phyloP scores from a whole-genome alignment of 352 stramenopile species.

The Phytophthora hybrid region DNA sequence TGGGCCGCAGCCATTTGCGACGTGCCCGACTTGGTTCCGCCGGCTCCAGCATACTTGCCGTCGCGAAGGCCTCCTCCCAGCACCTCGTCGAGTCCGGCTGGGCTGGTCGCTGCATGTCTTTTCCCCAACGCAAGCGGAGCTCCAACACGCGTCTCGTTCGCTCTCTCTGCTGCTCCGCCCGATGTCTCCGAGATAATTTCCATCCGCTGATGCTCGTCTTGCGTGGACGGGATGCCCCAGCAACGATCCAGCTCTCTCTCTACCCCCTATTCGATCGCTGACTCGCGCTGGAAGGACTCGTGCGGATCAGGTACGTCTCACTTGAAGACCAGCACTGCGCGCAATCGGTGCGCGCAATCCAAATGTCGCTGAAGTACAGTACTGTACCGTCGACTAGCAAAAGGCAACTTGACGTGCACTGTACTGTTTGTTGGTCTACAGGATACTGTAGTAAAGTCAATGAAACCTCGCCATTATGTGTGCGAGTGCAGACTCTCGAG shows the following conservation, averaged over 20 bases:
- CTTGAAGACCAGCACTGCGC: conserved; percentile 14
- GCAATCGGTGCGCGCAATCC: conserved; percentile 24
- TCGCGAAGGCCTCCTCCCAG: not conserved
- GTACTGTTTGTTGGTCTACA: not conserved
- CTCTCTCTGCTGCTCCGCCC: not conserved
- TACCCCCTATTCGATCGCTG: not conserved
- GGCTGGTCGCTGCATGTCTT: conserved; percentile 19
- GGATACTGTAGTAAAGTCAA: too few relatives aligned
- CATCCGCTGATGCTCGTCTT: not conserved
- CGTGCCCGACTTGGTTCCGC: not conserved
- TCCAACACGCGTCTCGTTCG: not conserved
- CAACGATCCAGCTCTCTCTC: conserved; percentile 13
- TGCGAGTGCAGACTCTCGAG: conserved; percentile 35
- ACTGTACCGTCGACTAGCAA: conserved; percentile 10
- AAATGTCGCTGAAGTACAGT: conserved; percentile 17
- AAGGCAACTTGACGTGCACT: conserved; percentile 8
- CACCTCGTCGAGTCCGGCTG: conserved; percentile 17
- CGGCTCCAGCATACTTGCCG: not conserved
- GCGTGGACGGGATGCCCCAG: conserved; percentile 5
- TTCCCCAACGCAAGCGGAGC: conserved; percentile 17
- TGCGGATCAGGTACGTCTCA: conserved; percentile 7
- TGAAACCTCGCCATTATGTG: not conserved
- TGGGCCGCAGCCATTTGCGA: not conserved
- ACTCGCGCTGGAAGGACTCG: not conserved
- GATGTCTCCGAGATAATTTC: not conserved